Evolutionary conservation across 768 basidiomycete genomes (phyloP), one percentile per base, ranked within the genome.

Genomic region (Lentinula edodes): DNA sequence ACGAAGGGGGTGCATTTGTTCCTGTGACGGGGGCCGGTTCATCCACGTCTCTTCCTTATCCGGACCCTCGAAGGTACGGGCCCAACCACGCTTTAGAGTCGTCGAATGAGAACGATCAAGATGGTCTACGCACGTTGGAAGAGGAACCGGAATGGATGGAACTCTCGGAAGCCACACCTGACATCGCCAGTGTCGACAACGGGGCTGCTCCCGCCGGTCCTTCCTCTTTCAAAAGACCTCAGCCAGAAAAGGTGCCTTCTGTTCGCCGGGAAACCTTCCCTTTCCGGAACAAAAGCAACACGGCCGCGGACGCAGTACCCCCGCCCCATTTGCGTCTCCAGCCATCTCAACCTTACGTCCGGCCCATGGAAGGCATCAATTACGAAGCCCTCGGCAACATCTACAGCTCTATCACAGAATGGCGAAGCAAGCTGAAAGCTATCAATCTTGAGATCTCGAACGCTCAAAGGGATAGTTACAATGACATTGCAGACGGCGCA

Each of bases 391-490:
- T 91, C 9, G 85, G 85, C 7, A 69, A 74, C 6, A 84, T 90
- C 18, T 93, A 92, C 68, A 69, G 77, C 16, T 84, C 87, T 58
- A 92, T 92, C 67, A 85, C 83, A 35, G 76, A 79, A 59, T 89
- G 88, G 84, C 80, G 91, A 41, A 81, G 86, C 20, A 78, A 77
- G 63, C 75, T 93, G 43, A 91, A 91, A 74, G 74, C 76, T 13
- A 87, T 92, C 69, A 92, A 93, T 69, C 73, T 74, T 8, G 87
- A 90, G 68, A 91, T 93, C 63, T 76, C 78, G n/a, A 83, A 87
- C 15, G 79, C 80, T 16, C 91, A 93, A 72, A 75, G 77, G 60
- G 79, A 82, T 52, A 79, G 82, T 56, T 92, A 89, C 68, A 83
- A 83, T 60, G 82, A 88, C 66, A 90, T 93, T 61, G 88, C 89